Evolutionary conservation across 495 filamentous ascomycete species (phyloP), one percentile per base, ranked within the genome.

Genomic region (Saxophila tyrrhenica): DNA sequence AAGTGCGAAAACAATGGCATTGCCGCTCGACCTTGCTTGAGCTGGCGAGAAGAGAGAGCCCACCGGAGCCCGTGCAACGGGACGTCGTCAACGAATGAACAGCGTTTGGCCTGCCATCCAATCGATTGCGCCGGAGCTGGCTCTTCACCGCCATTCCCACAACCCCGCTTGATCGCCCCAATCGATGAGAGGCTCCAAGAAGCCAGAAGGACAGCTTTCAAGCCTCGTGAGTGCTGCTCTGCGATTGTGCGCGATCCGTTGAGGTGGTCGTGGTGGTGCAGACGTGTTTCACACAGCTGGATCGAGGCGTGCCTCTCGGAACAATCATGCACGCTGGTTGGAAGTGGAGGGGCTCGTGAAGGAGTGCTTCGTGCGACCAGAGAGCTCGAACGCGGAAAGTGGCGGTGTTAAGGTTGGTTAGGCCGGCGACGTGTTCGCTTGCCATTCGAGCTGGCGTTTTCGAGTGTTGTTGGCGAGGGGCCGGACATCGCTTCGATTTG

Each of bases 361-460:
- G 17, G 45, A 48, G n/a, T 48, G 23, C 29, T 48, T 48, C 45
- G 45, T 48, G 45, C 45, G 13, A 48, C 45, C 7, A n/a, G n/a
- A n/a, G 45, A 9, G n/a, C 11, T 8, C 3, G 13, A 9, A 48
- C 32, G 24, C 17, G 22, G n/a, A 23, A 50, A 19, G 2, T 47
- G 52, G 55, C 50, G 50, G 49, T 38, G 48, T 59, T 59, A 50
- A 51, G 48, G 56, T 59, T 59, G 56, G 41, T 43, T 55, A 59
- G 56, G 47, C 45, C 32, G 44, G 7, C 56, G 51, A 59, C 56
- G 56, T 59, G 56, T 24, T 38, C 23, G 39, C 20, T 29, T 55
- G 17, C 38, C 51, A 59, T 59, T 59, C 56, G 51, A 50, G 56
- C 54, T 32, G 51, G 56, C 51, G 51, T 59, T 55, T 59, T n/a